phyloP scores from a whole-genome alignment of 1,139 yeast genomes.

The Blastobotrys persicus region DNA sequence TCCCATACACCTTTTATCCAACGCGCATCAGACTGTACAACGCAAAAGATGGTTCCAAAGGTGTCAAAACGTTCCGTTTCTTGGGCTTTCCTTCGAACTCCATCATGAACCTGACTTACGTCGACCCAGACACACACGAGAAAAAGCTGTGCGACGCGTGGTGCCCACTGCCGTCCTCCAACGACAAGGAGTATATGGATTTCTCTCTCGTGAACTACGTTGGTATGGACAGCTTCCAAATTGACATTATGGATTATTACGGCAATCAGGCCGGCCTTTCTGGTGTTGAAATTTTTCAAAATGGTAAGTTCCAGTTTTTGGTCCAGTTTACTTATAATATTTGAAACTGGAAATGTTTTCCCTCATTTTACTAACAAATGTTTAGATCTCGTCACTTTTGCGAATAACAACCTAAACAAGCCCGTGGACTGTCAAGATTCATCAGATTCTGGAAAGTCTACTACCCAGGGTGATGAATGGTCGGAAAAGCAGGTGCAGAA shows the following conservation, averaged over 20 bases:
- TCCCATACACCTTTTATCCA: slow-evolving; percentile 62
- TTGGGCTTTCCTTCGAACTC: slow-evolving; percentile 79
- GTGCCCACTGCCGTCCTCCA: slow-evolving; percentile 60
- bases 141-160: slow-evolving; percentile 73
- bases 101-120: slow-evolving; percentile 85
- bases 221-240: slow-evolving; percentile 57
- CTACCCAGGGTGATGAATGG: slow-evolving; percentile 31
- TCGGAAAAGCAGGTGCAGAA: slow-evolving; percentile 24
- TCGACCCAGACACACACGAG: slow-evolving; percentile 66
- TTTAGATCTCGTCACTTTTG: slow-evolving; percentile 54
- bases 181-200: slow-evolving; percentile 63
- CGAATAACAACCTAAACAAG: slow-evolving; percentile 69
- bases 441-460: slow-evolving; percentile 20
- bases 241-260: slow-evolving; percentile 68
- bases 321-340: too few species aligned
- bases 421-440: slow-evolving; percentile 44
- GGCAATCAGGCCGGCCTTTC: slow-evolving; percentile 66
- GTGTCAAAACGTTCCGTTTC: slow-evolving; percentile 67
- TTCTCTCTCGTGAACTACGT: slow-evolving; percentile 75
- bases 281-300: slow-evolving; percentile 73
- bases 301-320: slow-evolving; percentile 36
- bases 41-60: slow-evolving; percentile 45
- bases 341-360: not conserved
- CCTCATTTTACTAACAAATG: not conserved
- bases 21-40: slow-evolving; percentile 73